A percentile compares a stretch with the other conserved stretches of the same genome.
Conservation (phyloP, 306 rosid species). For the barrel medic (Medicago truncatula) region DNA sequence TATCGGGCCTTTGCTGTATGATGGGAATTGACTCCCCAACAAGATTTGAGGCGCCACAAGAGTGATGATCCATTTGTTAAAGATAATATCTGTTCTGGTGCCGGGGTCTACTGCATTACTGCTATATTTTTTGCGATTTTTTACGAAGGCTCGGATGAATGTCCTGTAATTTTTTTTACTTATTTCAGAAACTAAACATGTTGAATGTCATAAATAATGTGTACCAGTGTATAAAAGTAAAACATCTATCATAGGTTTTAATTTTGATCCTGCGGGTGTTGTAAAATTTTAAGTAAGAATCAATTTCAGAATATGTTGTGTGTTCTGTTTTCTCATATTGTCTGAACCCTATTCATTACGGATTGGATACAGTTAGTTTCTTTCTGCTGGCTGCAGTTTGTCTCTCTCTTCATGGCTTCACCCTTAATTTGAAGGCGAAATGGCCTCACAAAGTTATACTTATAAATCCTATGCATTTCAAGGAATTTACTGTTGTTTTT, state of each 20-base stretch:
- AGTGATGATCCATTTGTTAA: constrained; percentile 58
- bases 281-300: constrained; percentile 43
- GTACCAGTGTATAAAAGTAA: constrained; percentile 46
- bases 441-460: too few species aligned
- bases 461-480: neutral
- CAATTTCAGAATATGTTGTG: constrained; percentile 20
- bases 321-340: constrained; percentile 5
- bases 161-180: constrained; percentile 37
- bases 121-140: constrained; percentile 33
- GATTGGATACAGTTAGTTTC: neutral
- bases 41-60: constrained; percentile 91
- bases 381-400: neutral
- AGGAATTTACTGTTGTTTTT: neutral
- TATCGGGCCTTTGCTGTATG: constrained; percentile 97
- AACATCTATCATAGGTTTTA: constrained; percentile 40
- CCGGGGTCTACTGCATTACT: constrained; percentile 39
- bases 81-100: constrained; percentile 40
- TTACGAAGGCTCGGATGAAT: constrained; percentile 33
- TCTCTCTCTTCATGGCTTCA: neutral
- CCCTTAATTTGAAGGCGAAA: neutral
- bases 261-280: constrained; percentile 34
- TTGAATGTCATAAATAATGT: constrained; percentile 48
- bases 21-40: constrained; percentile 99
- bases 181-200: constrained; percentile 30
- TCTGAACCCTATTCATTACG: neutral